Evolutionary conservation across 345 rosid species (phyloP).

Genomic region (Hibiscus tridactylites): DNA sequence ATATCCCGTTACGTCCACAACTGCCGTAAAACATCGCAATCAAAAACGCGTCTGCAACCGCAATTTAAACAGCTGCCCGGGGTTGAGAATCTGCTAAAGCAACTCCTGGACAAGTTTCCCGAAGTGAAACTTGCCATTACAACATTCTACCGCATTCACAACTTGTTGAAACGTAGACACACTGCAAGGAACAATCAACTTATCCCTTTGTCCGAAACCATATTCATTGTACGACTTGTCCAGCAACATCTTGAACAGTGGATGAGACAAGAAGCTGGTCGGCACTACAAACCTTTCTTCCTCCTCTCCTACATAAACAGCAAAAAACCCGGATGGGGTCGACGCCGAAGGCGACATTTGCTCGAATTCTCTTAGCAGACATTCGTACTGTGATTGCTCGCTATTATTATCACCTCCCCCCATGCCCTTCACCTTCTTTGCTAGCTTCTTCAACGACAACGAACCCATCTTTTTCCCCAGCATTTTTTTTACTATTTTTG

Average conservation of each 20-base stretch:
- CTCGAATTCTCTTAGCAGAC: slow-evolving; percentile 29
- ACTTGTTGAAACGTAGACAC: slow-evolving; percentile 64
- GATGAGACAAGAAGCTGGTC: slow-evolving; percentile 63
- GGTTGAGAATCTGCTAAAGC: slow-evolving; percentile 18
- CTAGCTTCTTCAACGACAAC: slow-evolving; percentile 73
- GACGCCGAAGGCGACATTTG: slow-evolving; percentile 11
- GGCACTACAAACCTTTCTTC: slow-evolving; percentile 64
- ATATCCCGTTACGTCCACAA: too few relatives aligned
- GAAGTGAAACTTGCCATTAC: slow-evolving; percentile 61
- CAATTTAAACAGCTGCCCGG: too few relatives aligned
- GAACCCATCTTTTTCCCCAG: slow-evolving; percentile 59
- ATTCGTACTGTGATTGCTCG: slow-evolving; percentile 30
- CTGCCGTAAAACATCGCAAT: too few relatives aligned
- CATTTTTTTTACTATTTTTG: slow-evolving; percentile 25
- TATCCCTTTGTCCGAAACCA: slow-evolving; percentile 40
- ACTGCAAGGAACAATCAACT: slow-evolving; percentile 71
- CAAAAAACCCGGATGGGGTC: slow-evolving; percentile 70
- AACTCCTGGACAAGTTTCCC: slow-evolving; percentile 70
- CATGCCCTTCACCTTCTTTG: slow-evolving; percentile 57
- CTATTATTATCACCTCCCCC: slow-evolving; percentile 19
- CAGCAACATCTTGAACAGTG: slow-evolving; percentile 71
- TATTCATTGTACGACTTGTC: slow-evolving; percentile 71
- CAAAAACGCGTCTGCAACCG: too few relatives aligned
- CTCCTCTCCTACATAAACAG: slow-evolving; percentile 72
- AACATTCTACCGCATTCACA: slow-evolving; percentile 54